Evolutionary conservation across 139 green algal species (phyloP), one percentile per base, ranked within the genome.

Genomic region (Axilococcus clingmanii): DNA sequence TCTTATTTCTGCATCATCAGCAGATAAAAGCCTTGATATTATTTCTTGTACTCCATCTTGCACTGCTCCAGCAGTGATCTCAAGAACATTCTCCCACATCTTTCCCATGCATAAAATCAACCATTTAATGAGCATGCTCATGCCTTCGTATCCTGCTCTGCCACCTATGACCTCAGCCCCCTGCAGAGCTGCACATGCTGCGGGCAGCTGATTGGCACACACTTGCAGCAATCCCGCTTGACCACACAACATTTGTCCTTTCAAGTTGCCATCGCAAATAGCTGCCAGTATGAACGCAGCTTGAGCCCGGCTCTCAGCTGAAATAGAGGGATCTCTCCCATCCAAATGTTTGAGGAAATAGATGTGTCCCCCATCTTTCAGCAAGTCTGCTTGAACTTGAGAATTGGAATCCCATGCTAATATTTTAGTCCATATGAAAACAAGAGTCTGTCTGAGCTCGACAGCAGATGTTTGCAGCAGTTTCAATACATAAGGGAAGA

Each of bases 361-460:
- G 40, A 82, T 52, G 68, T 97, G 85, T 5, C 92, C 90, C 20
- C 48, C 76, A 72, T 98, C 92, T 57, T 97, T 96, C 14, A 95
- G 79, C 33, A 99, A 74, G 57, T 99, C 92, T 33, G 68, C 62
- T 72, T 91, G 73, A 23, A 71, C 52, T 73, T 94, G 87, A 57
- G 78, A 87, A 59, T 64, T 77, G 6, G 46, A 53, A 72, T 99
- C 92, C 43, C 95, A 80, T 3, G 92, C 88, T 48, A 99, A 68
- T 31, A 99, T 94, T 66, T 98, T 98, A 55, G 87, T 84, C 92
- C 92, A 99, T 57, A 99, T 99, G 75, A 96, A 95, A 17, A 98
- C 83, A 15, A 99, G 78, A 19, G 93, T 95, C 34, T 86, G 68
- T 12, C 89, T 71, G 55, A 99, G 72, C 52, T 98, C 92, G 2